Conservation (phyloP, 2,329 filamentous ascomycete species). For the Fusarium xyrophilum region DNA sequence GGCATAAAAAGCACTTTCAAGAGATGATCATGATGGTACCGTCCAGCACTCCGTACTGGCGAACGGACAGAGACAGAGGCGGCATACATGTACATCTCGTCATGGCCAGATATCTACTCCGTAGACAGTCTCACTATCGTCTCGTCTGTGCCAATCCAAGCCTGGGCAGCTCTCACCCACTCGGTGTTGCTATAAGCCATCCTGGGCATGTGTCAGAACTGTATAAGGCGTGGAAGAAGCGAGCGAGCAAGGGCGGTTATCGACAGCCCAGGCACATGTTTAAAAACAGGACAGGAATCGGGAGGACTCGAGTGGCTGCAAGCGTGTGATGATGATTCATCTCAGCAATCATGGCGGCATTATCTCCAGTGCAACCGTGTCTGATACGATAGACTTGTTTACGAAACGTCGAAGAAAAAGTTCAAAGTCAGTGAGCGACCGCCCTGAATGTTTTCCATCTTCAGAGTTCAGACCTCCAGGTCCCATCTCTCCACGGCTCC, state of each 20-base stretch:
- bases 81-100: not conserved
- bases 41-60: not conserved
- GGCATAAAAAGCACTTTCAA: not conserved
- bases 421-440: not conserved
- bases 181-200: slow-evolving; percentile 27
- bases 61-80: not conserved
- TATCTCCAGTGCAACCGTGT: not conserved
- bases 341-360: not conserved
- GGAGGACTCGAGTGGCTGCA: not conserved
- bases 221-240: not conserved
- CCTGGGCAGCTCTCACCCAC: slow-evolving; percentile 1
- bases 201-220: slow-evolving; percentile 29
- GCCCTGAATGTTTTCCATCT: not conserved
- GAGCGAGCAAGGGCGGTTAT: slow-evolving; percentile 1
- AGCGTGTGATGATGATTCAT: slow-evolving; percentile 9
- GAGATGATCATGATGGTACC: not conserved
- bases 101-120: too few species aligned
- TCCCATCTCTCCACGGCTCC: not conserved
- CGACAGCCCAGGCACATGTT: slow-evolving; percentile 4
- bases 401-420: not conserved
- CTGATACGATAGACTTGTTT: not conserved
- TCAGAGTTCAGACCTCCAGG: slow-evolving; percentile 1
- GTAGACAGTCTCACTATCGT: not conserved
- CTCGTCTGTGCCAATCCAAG: slow-evolving; percentile 4
- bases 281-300: not conserved